phyloP scores from a whole-genome alignment of 805 yeast genomes.

The Yueomyces sp. region DNA sequence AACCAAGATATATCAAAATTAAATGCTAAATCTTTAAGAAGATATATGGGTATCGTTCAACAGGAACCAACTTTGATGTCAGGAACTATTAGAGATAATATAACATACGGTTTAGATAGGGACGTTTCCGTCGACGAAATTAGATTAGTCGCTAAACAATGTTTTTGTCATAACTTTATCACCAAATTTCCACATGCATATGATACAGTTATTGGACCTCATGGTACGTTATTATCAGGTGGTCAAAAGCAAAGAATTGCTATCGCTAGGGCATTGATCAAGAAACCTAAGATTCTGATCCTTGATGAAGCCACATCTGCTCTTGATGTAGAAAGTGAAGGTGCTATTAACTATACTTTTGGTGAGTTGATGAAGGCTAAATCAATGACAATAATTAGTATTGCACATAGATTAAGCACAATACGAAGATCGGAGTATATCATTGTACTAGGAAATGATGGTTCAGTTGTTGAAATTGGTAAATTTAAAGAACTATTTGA shows the following conservation, averaged over 20 bases:
- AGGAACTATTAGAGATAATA: constrained; percentile 69
- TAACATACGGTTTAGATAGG: constrained; percentile 55
- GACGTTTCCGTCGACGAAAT: constrained; percentile 45
- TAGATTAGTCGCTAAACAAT: constrained; percentile 33
- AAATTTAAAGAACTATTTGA: constrained; percentile 42
- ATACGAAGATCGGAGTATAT: constrained; percentile 76
- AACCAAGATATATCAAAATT: constrained; percentile 37
- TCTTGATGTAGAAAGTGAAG: constrained; percentile 57
- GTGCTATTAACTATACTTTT: constrained; percentile 72
- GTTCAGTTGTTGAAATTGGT: constrained; percentile 70
- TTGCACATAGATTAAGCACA: constrained; percentile 88
- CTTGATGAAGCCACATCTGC: constrained; percentile 90
- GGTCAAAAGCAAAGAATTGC: constrained; percentile 87
- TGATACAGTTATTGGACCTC: constrained; percentile 55
- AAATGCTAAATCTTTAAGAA: constrained; percentile 41
- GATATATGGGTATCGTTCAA: constrained; percentile 55
- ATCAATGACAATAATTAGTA: constrained; percentile 67
- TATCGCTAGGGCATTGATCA: constrained; percentile 70
- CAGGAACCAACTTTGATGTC: constrained; percentile 71
- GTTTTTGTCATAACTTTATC: constrained; percentile 49
- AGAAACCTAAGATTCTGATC: constrained; percentile 57
- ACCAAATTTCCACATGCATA: constrained; percentile 49
- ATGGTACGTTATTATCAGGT: constrained; percentile 61
- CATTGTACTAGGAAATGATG: constrained; percentile 71
- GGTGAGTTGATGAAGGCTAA: constrained; percentile 45